A percentile compares a stretch with the other conserved stretches of the same genome.
These are phyloP conservation scores for Delphinella strobiligena DNA, from an alignment of 2,329 filamentous ascomycete genomes.

Conservation along the genomic window DNA sequence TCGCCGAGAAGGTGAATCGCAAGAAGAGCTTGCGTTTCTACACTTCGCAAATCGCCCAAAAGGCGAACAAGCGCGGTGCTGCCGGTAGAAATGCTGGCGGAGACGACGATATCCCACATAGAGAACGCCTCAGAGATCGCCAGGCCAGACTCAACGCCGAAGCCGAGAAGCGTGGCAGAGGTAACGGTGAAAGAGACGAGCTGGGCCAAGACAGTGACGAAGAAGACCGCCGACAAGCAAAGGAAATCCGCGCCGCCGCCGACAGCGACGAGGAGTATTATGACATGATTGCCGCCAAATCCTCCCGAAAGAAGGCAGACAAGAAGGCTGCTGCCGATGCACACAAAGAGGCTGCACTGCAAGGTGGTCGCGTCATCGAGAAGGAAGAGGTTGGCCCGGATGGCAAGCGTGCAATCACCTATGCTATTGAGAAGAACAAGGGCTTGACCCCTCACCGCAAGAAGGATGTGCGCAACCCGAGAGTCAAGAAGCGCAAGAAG, in stretches of 20 bases:
- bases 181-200: constrained; percentile 51
- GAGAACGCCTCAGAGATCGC: constrained; percentile 76
- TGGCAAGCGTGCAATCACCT: constrained; percentile 85
- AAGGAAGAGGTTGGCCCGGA: constrained; percentile 63
- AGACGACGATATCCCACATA: constrained; percentile 73
- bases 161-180: constrained; percentile 70
- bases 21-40: constrained; percentile 96
- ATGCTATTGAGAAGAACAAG: constrained; percentile 96
- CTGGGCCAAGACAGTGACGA: constrained; percentile 61
- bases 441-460: constrained; percentile 77
- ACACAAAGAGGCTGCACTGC: constrained; percentile 40
- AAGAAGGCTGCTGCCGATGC: constrained; percentile 57
- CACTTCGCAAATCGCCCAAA: constrained; percentile 93
- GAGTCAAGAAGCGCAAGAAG: constrained; percentile 97
- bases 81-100: constrained; percentile 65
- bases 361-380: constrained; percentile 51
- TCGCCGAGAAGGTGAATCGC: constrained; percentile 74
- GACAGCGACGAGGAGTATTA: constrained; percentile 69
- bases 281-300: constrained; percentile 64
- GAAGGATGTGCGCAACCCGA: constrained; percentile 89
- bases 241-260: constrained; percentile 31
- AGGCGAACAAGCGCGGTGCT: constrained; percentile 70
- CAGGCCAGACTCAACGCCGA: constrained; percentile 79
- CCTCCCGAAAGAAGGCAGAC: constrained; percentile 55
- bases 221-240: constrained; percentile 45